Evolutionary conservation across 352 stramenopile genomes (phyloP).

Genomic region (Globisporangium middletonii): DNA sequence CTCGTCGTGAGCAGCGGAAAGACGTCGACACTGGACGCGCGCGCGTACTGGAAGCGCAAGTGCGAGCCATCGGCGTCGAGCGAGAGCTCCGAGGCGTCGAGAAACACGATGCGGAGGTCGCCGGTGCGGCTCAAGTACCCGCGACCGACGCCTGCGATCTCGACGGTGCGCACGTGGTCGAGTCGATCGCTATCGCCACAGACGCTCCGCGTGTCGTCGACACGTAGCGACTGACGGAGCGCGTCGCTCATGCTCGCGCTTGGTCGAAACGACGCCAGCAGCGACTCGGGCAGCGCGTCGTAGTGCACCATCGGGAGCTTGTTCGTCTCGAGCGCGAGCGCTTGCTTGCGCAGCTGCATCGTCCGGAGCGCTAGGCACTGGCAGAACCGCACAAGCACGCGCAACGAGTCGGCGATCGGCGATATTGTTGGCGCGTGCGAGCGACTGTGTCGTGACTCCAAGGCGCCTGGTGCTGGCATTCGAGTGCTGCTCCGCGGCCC

Average conservation of each 20-base stretch:
- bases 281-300: constrained; percentile 34
- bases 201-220: neutral
- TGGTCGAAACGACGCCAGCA: constrained; percentile 32
- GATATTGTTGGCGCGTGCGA: no score
- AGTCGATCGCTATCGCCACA: neutral
- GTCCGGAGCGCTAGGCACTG: constrained; percentile 44
- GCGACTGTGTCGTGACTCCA: no score
- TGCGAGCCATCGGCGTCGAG: constrained; percentile 37
- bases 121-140: constrained; percentile 32
- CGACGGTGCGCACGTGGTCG: constrained; percentile 7
- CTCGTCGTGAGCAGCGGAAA: constrained; percentile 31
- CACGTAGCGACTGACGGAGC: constrained; percentile 10
- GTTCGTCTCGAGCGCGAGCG: constrained; percentile 23
- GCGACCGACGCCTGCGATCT: constrained; percentile 37
- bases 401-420: constrained; percentile 9
- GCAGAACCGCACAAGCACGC: constrained; percentile 35
- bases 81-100: constrained; percentile 35
- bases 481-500: no score
- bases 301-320: constrained; percentile 51
- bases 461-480: no score
- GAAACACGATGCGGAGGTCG: constrained; percentile 36
- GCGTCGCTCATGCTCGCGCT: neutral
- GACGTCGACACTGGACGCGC: constrained; percentile 19
- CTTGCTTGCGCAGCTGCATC: constrained; percentile 41
- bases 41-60: constrained; percentile 26